Percentiles rank a stretch among this genome's conserved stretches.
Conservation (phyloP, 129 eudicot species). For the Ambrosia trifida region DNA sequence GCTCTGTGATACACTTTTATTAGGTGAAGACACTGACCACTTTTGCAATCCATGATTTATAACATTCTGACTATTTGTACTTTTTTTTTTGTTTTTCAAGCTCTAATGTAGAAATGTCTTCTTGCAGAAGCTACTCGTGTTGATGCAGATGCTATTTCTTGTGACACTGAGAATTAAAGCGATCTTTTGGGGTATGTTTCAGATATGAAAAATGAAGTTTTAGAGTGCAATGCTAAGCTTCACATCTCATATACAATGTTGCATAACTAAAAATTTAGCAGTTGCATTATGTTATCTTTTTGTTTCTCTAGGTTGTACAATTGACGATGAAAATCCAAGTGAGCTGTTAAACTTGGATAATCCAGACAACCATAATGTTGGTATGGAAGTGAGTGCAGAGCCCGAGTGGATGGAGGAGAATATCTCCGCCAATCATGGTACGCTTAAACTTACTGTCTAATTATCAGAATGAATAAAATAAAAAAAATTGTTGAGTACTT, state of each 20-base stretch:
- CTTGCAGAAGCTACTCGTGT: no score
- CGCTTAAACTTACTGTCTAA: background rate
- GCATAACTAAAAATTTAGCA: background rate
- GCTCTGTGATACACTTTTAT: background rate
- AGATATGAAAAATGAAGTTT: conserved; percentile 2
- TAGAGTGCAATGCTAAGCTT: conserved; percentile 20
- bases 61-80: no score
- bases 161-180: no score
- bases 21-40: background rate
- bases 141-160: no score
- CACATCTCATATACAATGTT: background rate
- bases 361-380: background rate
- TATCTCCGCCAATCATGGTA: conserved; percentile 8
- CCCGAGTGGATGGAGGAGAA: background rate
- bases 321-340: background rate
- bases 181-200: background rate
- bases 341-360: background rate
- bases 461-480: background rate
- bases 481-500: background rate
- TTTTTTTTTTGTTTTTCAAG: no score
- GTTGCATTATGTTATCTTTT: conserved; percentile 6
- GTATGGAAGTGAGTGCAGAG: conserved; percentile 2
- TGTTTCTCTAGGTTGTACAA: background rate
- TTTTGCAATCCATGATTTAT: no score
- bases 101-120: no score